Percentiles rank a stretch among this genome's conserved stretches.
These are phyloP conservation scores for Hemileccinum rubropunctum DNA, from an alignment of 768 basidiomycete genomes.

Conservation along the genomic window DNA sequence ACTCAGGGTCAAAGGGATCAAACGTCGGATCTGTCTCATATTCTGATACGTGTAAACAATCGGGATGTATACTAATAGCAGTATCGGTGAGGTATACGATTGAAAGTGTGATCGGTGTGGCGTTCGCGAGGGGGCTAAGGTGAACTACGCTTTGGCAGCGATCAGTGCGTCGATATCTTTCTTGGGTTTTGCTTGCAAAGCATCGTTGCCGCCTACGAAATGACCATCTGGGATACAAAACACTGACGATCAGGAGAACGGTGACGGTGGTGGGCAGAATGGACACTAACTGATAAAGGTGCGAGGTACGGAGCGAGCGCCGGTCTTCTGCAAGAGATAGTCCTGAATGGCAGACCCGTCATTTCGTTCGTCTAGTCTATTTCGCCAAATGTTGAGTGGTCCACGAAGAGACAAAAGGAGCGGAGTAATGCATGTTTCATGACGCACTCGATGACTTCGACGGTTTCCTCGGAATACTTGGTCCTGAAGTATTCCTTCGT, in stretches of 20 bases:
- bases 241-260: background rate
- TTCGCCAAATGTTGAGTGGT: background rate
- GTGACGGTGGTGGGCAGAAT: too few species aligned
- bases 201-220: conserved; percentile 21
- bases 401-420: too few species aligned
- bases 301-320: conserved; percentile 72
- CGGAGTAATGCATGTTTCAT: too few species aligned
- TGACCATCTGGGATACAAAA: conserved; percentile 12
- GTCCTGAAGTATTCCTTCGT: conserved; percentile 47
- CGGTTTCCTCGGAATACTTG: conserved; percentile 37
- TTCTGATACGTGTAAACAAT: too few species aligned
- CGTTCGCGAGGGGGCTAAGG: too few species aligned
- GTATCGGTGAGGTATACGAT: too few species aligned
- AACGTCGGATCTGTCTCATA: too few species aligned
- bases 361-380: conserved; percentile 52
- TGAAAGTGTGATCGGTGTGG: too few species aligned
- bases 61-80: too few species aligned
- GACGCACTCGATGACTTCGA: conserved; percentile 49
- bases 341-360: conserved; percentile 64
- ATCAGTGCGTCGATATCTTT: conserved; percentile 8
- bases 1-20: too few species aligned
- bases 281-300: conserved; percentile 63
- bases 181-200: conserved; percentile 7
- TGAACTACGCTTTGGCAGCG: background rate
- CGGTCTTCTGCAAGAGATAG: conserved; percentile 62